Base-by-base conservation (phyloP, 352 stramenopile species). In the Elongisporangium prolatum region DNA sequence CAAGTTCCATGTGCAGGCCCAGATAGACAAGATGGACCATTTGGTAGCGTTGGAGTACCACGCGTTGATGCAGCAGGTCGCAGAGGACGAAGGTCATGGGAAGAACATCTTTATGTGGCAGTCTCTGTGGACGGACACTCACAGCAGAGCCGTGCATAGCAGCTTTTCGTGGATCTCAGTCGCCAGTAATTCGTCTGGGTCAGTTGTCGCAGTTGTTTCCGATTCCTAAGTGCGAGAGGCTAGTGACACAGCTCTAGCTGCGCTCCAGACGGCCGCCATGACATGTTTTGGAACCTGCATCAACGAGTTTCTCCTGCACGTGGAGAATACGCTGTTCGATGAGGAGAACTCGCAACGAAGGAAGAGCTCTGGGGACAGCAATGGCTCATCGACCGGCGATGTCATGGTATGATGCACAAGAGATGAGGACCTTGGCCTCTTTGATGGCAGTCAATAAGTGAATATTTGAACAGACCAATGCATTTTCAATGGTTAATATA, bases 71-170 rank as follows among this genome's bases (percentile, higher is more conserved):
- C 60, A 53, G 20, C 52, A 48, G 40, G 21, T 44, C 0, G 5
- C 37, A 17, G 8, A 48, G 4, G 38, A 20, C 21, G 16, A 34
- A 24, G 13, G 7, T 11, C 14, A 51, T 1, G n/a, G 40, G 16
- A 4, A 20, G 4, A 70, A 55, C 13, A 11, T 63, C 17, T 63
- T 70, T 18, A 59, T 66, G 17, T 70, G 63, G 59, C 54, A 58
- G 13, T 63, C 63, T 11, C 16, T 58, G 2, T 16, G 40, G 13
- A 17, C 6, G 61, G 13, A 16, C 28, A 16, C 17, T 56, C 20
- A 49, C 38, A 51, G 13, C 4, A 52, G 16, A 10, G 21, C 44
- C 14, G 52, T 21, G 10, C n/a, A 60, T 24, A 40, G 28, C 11
- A 53, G 64, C 47, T 50, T 57, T 4, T 59, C 65, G 54, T 71